phyloP scores from a whole-genome alignment of 306 rosid genomes.

The Citrullus colocynthis region DNA sequence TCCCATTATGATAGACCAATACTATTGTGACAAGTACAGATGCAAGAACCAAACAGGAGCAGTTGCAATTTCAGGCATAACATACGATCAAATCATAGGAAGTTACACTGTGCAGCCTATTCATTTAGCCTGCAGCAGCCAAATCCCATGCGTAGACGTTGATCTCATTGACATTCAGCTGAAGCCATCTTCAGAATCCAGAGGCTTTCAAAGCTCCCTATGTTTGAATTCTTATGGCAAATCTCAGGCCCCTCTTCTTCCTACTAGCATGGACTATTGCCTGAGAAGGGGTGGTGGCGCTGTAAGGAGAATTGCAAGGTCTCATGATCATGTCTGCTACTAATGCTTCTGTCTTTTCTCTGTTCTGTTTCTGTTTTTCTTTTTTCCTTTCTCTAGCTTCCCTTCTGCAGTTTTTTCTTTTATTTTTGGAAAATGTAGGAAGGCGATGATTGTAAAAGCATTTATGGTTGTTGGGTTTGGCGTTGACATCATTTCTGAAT shows the following conservation, averaged over 20 bases:
- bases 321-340: conserved; percentile 43
- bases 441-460: conserved; percentile 36
- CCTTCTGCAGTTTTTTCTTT: conserved; percentile 27
- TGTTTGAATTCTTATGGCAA: conserved; percentile 76
- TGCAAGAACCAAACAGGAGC: conserved; percentile 73
- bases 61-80: conserved; percentile 47
- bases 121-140: conserved; percentile 67
- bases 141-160: conserved; percentile 65
- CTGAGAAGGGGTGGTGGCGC: conserved; percentile 45
- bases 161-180: conserved; percentile 56
- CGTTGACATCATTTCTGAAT: neutral
- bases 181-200: conserved; percentile 25
- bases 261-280: conserved; percentile 69
- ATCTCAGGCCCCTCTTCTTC: conserved; percentile 45
- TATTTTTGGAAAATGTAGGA: conserved; percentile 24
- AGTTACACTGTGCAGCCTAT: conserved; percentile 49
- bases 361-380: neutral
- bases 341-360: neutral
- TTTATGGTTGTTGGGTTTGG: neutral
- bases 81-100: conserved; percentile 47
- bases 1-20: conserved; percentile 77
- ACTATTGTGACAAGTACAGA: conserved; percentile 60
- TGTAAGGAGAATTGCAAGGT: conserved; percentile 40
- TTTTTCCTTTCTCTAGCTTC: conserved; percentile 25
- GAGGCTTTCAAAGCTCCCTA: conserved; percentile 28